Evolutionary conservation across 208 protist species (phyloP).

Genomic region (Herpetomonas samuelpessoai): DNA sequence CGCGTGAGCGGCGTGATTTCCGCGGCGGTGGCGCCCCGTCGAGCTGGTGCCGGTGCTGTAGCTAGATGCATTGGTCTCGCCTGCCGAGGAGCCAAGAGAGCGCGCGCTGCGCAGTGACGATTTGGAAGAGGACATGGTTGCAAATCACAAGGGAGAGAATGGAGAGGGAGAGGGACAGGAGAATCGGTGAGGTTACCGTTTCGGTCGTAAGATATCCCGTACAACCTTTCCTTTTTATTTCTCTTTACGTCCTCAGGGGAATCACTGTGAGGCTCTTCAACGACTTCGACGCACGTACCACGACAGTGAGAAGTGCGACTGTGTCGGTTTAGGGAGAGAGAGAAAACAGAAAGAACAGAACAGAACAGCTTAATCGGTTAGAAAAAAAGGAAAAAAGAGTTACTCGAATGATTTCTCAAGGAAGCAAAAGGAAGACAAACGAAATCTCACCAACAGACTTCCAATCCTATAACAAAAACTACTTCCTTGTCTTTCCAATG

Average conservation of each 20-base stretch:
- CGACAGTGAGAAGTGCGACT: too few species aligned
- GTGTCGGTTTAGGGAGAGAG: too few species aligned
- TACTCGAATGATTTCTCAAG: too few species aligned
- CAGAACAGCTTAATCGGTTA: too few species aligned
- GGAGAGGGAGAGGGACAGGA: neutral
- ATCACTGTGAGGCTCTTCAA: too few species aligned
- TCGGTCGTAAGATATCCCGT: neutral
- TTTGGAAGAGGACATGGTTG: neutral
- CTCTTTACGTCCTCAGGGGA: neutral
- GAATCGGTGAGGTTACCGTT: neutral
- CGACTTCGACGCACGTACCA: too few species aligned
- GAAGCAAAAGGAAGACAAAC: too few species aligned
- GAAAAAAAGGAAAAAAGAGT: too few species aligned
- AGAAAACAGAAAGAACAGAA: too few species aligned
- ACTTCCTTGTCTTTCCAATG: too few species aligned
- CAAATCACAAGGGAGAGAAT: neutral
- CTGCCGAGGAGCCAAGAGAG: conserved; percentile 54
- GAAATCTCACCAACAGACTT: too few species aligned
- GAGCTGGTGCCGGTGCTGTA: conserved; percentile 37
- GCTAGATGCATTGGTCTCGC: conserved; percentile 43
- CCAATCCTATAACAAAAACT: too few species aligned
- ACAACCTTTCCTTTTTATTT: neutral
- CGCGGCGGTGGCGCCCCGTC: conserved; percentile 43
- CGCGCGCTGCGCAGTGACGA: conserved; percentile 48
- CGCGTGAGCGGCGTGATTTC: conserved; percentile 15